Conservation (phyloP, 306 rosid species). For the Vigna hirtella region DNA sequence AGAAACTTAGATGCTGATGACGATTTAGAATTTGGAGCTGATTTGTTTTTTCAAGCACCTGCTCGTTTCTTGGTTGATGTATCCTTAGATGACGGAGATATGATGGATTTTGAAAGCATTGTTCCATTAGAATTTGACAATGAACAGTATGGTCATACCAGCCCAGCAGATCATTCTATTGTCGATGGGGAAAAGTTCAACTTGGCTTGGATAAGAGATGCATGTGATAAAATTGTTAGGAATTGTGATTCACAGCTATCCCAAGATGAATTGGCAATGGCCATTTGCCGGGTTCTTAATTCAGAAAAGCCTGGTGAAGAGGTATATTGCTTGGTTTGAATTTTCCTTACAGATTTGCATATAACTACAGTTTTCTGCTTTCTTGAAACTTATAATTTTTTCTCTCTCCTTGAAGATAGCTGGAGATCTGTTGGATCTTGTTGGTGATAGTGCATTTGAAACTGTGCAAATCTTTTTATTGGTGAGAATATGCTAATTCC, state of each 20-base stretch:
- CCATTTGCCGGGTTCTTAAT: slow-evolving; percentile 90
- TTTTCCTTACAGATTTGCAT: slow-evolving; percentile 21
- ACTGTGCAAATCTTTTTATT: slow-evolving; percentile 81
- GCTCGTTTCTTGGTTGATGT: slow-evolving; percentile 82
- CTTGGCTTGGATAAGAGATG: slow-evolving; percentile 87
- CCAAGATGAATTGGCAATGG: slow-evolving; percentile 85
- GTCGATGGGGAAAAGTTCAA: slow-evolving; percentile 58
- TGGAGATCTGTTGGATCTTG: slow-evolving; percentile 90
- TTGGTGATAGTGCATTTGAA: slow-evolving; percentile 90
- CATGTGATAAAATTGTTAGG: slow-evolving; percentile 73
- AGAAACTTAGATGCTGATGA: slow-evolving; percentile 46
- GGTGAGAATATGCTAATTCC: slow-evolving; percentile 59
- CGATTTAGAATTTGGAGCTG: slow-evolving; percentile 79
- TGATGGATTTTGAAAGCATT: slow-evolving; percentile 59
- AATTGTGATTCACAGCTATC: slow-evolving; percentile 60
- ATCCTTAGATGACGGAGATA: slow-evolving; percentile 71
- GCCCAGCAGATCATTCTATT: slow-evolving; percentile 42
- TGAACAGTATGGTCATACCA: slow-evolving; percentile 45
- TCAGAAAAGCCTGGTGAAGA: slow-evolving; percentile 94
- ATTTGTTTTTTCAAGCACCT: slow-evolving; percentile 80
- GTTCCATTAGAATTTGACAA: slow-evolving; percentile 54
- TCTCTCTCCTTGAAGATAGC: slow-evolving; percentile 72
- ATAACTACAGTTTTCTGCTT: slow-evolving; percentile 34
- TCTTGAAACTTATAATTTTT: slow-evolving; percentile 29
- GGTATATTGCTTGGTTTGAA: slow-evolving; percentile 60